Evolutionary conservation across 495 filamentous ascomycete species (phyloP), one percentile per base, ranked within the genome.

Genomic region (Aspergillus affinis): DNA sequence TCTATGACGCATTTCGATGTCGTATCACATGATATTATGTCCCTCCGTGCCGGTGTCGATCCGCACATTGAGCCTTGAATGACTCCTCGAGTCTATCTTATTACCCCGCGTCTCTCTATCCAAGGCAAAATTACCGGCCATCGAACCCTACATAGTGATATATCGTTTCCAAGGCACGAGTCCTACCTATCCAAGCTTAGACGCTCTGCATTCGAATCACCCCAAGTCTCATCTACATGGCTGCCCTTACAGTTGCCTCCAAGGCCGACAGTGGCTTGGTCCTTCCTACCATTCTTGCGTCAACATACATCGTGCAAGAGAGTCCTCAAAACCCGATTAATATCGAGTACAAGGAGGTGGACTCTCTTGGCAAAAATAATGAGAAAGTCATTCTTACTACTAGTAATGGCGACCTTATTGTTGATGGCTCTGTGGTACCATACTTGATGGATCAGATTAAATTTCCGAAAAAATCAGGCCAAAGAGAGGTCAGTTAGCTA

Each of bases 341-440:
- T 4, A 54, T 60, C 41, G 41, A 60, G 45, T 60, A 60, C 45
- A 54, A 53, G 44, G 58, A 60, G 46, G 51, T 54, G 18, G 36
- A 15, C 17, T 48, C 27, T 18, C 36, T 60, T 41, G 51, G 51
- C 21, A 26, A 20, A 45, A 47, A 47, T 20, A 48, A 48, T 48
- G 58, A 60, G 50, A 53, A 17, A 32, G 19, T 54, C 17, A 54
- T 26, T 15, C 50, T 60, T 21, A 54, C 50, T 0, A 60, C 58
- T 0, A 48, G 54, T 12, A 44, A 45, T 52, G 57, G 46, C 18
- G 48, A 51, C 32, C 6, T 6, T 15, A 26, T 53, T 32, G 21
- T 51, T 50, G 55, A 49, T 49, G 21, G 19, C n/a, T 47, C 55
- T 32, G 55, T 58, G 7, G 48, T 58, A 12, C 48, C n/a, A 17